Evolutionary conservation across 768 basidiomycete genomes (phyloP).

Genomic region (Boletus pseudopeckii): DNA sequence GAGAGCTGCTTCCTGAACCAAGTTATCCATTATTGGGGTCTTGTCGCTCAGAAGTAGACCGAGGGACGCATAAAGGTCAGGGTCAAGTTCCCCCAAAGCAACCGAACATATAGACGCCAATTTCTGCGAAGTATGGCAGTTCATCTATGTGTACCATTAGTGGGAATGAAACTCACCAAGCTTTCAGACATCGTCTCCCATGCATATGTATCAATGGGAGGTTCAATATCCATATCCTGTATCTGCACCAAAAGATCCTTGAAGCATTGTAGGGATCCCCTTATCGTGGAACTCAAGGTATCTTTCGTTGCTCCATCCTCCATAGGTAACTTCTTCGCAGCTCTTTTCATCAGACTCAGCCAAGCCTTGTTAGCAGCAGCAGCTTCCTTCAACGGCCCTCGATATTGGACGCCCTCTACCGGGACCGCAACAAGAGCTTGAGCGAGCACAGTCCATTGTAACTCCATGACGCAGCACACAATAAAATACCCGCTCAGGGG

Average conservation of each 20-base stretch:
- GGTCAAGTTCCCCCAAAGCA: conserved; percentile 64
- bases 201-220: conserved; percentile 80
- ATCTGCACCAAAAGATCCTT: conserved; percentile 75
- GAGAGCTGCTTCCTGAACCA: conserved; percentile 87
- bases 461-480: conserved; percentile 86
- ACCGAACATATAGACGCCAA: conserved; percentile 78
- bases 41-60: conserved; percentile 75
- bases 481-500: conserved; percentile 86
- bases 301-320: conserved; percentile 37
- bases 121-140: conserved; percentile 51
- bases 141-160: not conserved
- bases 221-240: conserved; percentile 78
- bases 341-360: conserved; percentile 59
- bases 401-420: conserved; percentile 21
- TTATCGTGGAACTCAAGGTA: conserved; percentile 46
- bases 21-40: conserved; percentile 75
- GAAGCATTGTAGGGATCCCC: conserved; percentile 71
- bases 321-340: conserved; percentile 37
- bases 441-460: conserved; percentile 80
- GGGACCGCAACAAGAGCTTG: conserved; percentile 53
- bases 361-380: conserved; percentile 84
- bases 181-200: conserved; percentile 94
- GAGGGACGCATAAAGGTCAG: conserved; percentile 64
- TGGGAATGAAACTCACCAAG: conserved; percentile 47
- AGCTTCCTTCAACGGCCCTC: conserved; percentile 53